A percentile compares a stretch with the other conserved stretches of the same genome.
Conservation (phyloP, 805 yeast genomes). For the Grigorovia yakushimaensis region DNA sequence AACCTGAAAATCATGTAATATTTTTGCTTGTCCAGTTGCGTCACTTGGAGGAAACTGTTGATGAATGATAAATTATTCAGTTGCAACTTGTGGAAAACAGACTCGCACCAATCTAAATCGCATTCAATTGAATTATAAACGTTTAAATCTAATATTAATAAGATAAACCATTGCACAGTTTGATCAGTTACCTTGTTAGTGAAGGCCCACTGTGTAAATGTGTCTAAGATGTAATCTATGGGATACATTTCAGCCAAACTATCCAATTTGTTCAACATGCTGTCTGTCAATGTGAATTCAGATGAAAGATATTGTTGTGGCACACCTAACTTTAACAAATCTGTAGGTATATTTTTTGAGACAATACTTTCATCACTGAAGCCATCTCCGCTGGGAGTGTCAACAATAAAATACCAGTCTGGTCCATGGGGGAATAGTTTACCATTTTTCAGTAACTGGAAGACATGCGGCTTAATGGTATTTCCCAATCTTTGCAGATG, state of each 20-base stretch:
- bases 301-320: neutral
- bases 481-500: neutral
- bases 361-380: too few relatives aligned
- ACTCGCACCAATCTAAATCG: slow-evolving; percentile 12
- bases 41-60: slow-evolving; percentile 14
- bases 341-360: too few relatives aligned
- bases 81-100: neutral
- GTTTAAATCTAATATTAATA: slow-evolving; percentile 22
- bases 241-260: slow-evolving; percentile 15
- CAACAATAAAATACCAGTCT: slow-evolving; percentile 22
- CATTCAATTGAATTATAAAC: slow-evolving; percentile 16
- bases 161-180: slow-evolving; percentile 9
- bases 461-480: neutral
- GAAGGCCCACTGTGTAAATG: slow-evolving; percentile 1
- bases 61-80: slow-evolving; percentile 8
- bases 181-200: slow-evolving; percentile 3
- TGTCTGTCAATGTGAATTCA: neutral
- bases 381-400: neutral
- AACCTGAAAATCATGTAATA: slow-evolving; percentile 22
- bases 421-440: neutral
- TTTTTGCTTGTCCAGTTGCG: slow-evolving; percentile 7
- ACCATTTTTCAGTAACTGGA: neutral
- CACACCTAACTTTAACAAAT: slow-evolving; percentile 16
- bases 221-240: slow-evolving; percentile 1
- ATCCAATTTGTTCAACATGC: slow-evolving; percentile 9